A percentile compares a stretch with the other conserved stretches of the same genome.
These are phyloP conservation scores for Citrus unshiu DNA, from an alignment of 345 rosid species.

Conservation along the genomic window DNA sequence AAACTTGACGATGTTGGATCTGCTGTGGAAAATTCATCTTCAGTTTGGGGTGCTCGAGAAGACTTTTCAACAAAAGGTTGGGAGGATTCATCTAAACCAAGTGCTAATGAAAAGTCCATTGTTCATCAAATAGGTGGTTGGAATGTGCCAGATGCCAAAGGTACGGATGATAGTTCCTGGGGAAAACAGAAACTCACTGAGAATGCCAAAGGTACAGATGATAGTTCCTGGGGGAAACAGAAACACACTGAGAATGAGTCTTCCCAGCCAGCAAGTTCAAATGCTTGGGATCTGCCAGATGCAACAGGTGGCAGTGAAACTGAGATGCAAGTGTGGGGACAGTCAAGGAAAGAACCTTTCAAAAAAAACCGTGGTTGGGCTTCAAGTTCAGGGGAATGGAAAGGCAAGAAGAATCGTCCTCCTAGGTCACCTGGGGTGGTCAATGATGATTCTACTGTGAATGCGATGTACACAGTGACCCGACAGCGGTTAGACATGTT, in stretches of 20 bases:
- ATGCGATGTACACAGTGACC: conserved; percentile 47
- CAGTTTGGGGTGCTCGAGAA: conserved; percentile 16
- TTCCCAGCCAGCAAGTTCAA: conserved; percentile 19
- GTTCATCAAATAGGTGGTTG: not conserved
- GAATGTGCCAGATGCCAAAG: not conserved
- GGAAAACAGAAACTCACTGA: conserved; percentile 19
- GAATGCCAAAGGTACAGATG: not conserved
- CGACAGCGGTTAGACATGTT: conserved; percentile 75
- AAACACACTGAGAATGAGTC: conserved; percentile 34
- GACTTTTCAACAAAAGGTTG: conserved; percentile 4
- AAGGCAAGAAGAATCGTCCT: conserved; percentile 49
- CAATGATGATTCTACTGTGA: conserved; percentile 28
- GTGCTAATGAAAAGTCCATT: conserved; percentile 15
- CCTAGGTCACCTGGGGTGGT: conserved; percentile 37
- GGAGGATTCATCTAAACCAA: conserved; percentile 11
- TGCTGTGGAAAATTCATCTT: conserved; percentile 10
- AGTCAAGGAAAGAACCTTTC: conserved; percentile 21
- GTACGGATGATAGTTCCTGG: conserved; percentile 4
- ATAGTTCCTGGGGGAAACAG: conserved; percentile 20
- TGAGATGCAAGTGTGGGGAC: conserved; percentile 44
- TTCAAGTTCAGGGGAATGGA: conserved; percentile 58
- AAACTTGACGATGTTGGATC: conserved; percentile 15
- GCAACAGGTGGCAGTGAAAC: conserved; percentile 22
- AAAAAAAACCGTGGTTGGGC: conserved; percentile 51
- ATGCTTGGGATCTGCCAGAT: conserved; percentile 33